These are phyloP conservation scores for Moesziomyces aphidis DNA, from an alignment of 1,284 basidiomycete species.

Conservation along the genomic window DNA sequence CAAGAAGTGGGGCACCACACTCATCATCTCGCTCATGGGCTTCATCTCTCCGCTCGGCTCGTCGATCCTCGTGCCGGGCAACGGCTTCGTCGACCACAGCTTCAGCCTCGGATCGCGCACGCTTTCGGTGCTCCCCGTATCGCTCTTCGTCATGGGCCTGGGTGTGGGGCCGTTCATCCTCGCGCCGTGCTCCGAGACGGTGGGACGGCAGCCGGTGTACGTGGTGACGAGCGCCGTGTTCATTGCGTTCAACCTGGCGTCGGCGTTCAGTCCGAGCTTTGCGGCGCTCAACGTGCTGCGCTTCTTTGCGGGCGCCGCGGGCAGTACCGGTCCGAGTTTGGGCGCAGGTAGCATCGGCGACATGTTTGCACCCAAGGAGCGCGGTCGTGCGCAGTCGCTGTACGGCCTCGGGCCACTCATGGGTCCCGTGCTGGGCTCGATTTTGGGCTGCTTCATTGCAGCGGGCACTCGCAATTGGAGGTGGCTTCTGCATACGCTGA, in stretches of 20 bases:
- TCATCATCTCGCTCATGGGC: conserved; percentile 61
- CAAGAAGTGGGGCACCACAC: conserved; percentile 54
- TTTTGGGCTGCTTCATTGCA: conserved; percentile 56
- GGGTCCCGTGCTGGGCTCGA: conserved; percentile 57
- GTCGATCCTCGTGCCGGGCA: conserved; percentile 56
- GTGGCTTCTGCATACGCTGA: conserved; percentile 54
- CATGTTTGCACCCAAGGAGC: conserved; percentile 56
- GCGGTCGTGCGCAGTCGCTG: conserved; percentile 50
- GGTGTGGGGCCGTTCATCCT: conserved; percentile 70
- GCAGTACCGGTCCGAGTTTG: conserved; percentile 55
- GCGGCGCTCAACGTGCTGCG: conserved; percentile 55
- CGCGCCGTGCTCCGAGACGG: conserved; percentile 70
- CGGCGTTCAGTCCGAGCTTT: conserved; percentile 63
- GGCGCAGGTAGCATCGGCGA: conserved; percentile 61
- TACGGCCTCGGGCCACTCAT: conserved; percentile 59
- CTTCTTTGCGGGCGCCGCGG: conserved; percentile 56
- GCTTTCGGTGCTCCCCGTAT: conserved; percentile 52
- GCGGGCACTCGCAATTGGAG: conserved; percentile 43
- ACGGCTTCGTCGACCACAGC: conserved; percentile 31
- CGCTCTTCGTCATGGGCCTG: conserved; percentile 55
- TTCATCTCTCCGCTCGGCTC: conserved; percentile 64
- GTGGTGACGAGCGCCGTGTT: conserved; percentile 58
- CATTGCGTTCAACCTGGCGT: conserved; percentile 66
- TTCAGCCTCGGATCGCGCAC: conserved; percentile 43
- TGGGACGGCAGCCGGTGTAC: conserved; percentile 70